A percentile compares a stretch with the other conserved stretches of the same genome.
phyloP scores from a whole-genome alignment of 106 monocot genomes.

The Dendrobium huoshanense region DNA sequence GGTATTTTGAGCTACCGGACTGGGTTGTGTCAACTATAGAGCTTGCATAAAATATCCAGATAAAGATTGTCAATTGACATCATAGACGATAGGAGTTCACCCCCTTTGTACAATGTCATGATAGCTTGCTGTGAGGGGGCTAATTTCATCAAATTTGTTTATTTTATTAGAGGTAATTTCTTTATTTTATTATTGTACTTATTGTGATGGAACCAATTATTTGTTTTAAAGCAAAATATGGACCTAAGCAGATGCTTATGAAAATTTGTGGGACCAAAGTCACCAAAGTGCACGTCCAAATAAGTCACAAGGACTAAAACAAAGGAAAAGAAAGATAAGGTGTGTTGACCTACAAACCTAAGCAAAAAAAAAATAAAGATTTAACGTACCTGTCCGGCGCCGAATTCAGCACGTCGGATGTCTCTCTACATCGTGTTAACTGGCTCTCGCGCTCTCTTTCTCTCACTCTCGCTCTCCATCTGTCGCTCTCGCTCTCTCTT shows the following conservation, averaged over 20 bases:
- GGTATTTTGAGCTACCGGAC: no score
- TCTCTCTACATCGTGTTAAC: no score
- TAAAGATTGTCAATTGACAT: neutral
- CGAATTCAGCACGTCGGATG: no score
- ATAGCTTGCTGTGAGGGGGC: neutral
- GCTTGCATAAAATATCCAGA: neutral
- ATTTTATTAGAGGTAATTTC: neutral
- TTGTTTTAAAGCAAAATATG: neutral
- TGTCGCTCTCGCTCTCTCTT: no score
- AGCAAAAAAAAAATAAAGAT: no score
- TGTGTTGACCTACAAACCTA: no score
- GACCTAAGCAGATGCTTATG: neutral
- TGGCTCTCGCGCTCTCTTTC: no score
- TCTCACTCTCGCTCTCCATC: no score
- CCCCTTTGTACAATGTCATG: neutral
- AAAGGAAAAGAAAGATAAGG: neutral
- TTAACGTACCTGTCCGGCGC: no score
- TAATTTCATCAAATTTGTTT: neutral
- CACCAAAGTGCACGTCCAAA: neutral
- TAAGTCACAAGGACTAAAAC: neutral
- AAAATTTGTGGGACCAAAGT: neutral
- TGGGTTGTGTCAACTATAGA: neutral
- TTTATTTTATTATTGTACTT: neutral
- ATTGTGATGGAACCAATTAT: neutral
- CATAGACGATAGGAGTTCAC: neutral